Base-by-base conservation (phyloP, 768 basidiomycete species). In the Suillus decipiens region DNA sequence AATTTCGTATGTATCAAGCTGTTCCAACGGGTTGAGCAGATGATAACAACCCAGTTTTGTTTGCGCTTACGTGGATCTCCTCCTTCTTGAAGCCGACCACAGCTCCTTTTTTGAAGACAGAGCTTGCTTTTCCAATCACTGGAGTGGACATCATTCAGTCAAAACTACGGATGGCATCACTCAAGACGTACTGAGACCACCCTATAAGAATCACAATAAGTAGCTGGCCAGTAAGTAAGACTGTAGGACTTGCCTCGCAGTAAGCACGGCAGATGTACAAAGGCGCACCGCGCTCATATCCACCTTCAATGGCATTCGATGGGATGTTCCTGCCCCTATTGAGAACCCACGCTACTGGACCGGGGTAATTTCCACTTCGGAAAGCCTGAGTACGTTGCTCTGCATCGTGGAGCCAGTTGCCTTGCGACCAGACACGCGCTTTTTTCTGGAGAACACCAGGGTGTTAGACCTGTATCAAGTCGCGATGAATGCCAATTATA, bases 81-180 rank as follows among this genome's bases (percentile, higher is more conserved):
- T 86, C 76, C 66, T 84, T 77, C 53, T 75, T 78, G 70, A 81
- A 90, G 17, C 90, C 89, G 59, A 92, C 82, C 47, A 84, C 82
- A 22, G 80, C 86, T 8, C 90, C 90, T 66, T 86, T 82, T 70
- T 84, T 70, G 75, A 88, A 86, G 19, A 76, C 77, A 3, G 71
- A 65, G 33, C 83, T 86, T 2, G 88, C 89, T 69, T 89, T 90
- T 19, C 90, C 90, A 61, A 89, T 67, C 69, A 88, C 89, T 90
- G 63, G 12, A 53, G 61, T 42, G 61, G 34, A 48, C 24, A 43
- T 41, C 45, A 31, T 68, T 55, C 63, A 62, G 39, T 28, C 33
- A 43, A 17, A 39, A 61, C 51, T 22, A 39, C 7, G 17, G 37
- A 42, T 22, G 3, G 15, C 1, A 60, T 28, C 48, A 45, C 17